Percentiles rank a stretch among this genome's conserved stretches.
Evolutionary conservation across 768 basidiomycete genomes (phyloP).

Genomic region (Omphalotus guepiniiformis): DNA sequence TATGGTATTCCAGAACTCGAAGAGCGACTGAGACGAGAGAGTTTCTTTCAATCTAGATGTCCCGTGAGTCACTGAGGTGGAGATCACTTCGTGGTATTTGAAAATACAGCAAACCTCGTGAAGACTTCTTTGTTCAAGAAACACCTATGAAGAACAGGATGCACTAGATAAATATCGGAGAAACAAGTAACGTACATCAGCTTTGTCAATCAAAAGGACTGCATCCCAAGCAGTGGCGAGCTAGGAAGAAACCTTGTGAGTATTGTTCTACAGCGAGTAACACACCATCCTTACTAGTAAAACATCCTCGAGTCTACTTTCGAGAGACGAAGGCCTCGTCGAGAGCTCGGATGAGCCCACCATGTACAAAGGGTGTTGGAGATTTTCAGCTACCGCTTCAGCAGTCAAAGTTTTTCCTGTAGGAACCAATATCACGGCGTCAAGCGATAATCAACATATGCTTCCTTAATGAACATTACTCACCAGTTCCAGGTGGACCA

Average conservation of each 20-base stretch:
- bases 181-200: constrained; percentile 22
- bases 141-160: constrained; percentile 11
- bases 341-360: background rate
- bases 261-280: too few relatives aligned
- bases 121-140: constrained; percentile 19
- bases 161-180: too few relatives aligned
- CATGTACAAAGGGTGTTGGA: background rate
- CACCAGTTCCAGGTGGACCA: constrained; percentile 22
- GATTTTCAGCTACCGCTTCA: constrained; percentile 10
- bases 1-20: constrained; percentile 30
- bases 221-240: too few relatives aligned
- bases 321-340: too few relatives aligned
- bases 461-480: background rate
- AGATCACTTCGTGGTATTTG: background rate
- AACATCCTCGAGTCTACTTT: constrained; percentile 18
- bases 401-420: constrained; percentile 23
- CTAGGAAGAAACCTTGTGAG: too few relatives aligned
- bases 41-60: constrained; percentile 16
- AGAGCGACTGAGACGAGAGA: constrained; percentile 23
- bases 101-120: constrained; percentile 12
- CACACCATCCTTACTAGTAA: constrained; percentile 29
- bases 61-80: background rate
- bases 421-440: background rate
- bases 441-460: background rate
- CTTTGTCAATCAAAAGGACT: constrained; percentile 23